A percentile compares a stretch with the other conserved stretches of the same genome.
Conservation (phyloP, 257 asterid genomes). For the Nicotiana sylvestris region DNA sequence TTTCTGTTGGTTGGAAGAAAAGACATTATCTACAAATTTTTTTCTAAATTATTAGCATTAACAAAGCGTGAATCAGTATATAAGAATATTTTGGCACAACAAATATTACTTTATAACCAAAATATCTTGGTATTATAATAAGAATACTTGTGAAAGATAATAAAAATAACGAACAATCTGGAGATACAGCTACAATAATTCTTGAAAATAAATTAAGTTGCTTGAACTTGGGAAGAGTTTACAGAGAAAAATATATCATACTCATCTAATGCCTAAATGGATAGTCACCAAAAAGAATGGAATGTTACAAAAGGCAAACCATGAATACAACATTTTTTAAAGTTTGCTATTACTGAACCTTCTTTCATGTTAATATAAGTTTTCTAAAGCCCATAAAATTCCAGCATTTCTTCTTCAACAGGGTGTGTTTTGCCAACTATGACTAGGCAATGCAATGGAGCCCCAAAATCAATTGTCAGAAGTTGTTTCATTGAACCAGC, state of each 20-base stretch:
- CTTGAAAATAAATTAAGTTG: not conserved
- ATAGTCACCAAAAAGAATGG: slow-evolving; percentile 6
- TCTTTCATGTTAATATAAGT: not conserved
- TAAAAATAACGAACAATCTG: not conserved
- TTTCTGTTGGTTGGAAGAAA: not conserved
- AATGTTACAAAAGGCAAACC: not conserved
- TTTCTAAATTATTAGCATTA: not conserved
- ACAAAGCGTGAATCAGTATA: not conserved
- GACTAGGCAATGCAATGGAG: slow-evolving; percentile 83
- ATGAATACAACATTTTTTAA: not conserved
- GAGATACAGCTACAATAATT: not conserved
- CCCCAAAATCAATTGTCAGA: slow-evolving; percentile 57
- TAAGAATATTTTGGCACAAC: not conserved
- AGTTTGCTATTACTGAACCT: not conserved
- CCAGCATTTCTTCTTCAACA: slow-evolving; percentile 84
- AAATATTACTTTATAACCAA: not conserved
- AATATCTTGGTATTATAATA: not conserved
- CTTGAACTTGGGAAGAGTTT: not conserved
- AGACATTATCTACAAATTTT: not conserved
- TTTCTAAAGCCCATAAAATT: slow-evolving; percentile 40
- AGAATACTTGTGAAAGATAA: not conserved
- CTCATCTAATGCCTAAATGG: not conserved
- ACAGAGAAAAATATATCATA: not conserved
- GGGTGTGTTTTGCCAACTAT: slow-evolving; percentile 87
- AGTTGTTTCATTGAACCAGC: slow-evolving; percentile 79